Conservation (phyloP, 78 protist genomes). For the Dictyostelium firmibasis region DNA sequence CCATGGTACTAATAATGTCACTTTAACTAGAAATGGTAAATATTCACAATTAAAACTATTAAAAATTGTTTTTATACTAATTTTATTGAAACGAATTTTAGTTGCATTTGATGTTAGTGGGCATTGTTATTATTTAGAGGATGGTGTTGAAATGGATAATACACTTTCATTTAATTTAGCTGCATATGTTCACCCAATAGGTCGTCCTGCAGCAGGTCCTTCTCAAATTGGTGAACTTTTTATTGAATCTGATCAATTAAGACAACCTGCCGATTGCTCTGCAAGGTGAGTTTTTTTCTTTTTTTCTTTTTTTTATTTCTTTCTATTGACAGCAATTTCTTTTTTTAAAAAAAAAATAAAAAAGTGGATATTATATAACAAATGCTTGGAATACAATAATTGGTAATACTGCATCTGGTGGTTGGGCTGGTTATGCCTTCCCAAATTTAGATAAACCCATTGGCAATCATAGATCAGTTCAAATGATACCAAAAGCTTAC, state of each 20-base stretch:
- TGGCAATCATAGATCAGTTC: slow-evolving; percentile 11
- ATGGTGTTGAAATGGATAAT: slow-evolving; percentile 86
- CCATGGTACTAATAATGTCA: slow-evolving; percentile 81
- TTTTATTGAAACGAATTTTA: not conserved
- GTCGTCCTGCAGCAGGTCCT: slow-evolving; percentile 12
- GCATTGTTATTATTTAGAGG: slow-evolving; percentile 85
- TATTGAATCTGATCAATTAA: not conserved
- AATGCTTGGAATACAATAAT: slow-evolving; percentile 72
- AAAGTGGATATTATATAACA: slow-evolving; percentile 50
- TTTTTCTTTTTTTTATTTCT: too few relatives aligned
- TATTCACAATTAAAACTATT: not conserved
- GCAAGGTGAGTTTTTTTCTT: not conserved
- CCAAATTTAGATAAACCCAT: slow-evolving; percentile 40
- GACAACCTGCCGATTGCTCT: slow-evolving; percentile 48
- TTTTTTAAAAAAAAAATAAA: too few relatives aligned
- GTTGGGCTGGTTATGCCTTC: slow-evolving; percentile 67
- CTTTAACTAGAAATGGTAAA: slow-evolving; percentile 47
- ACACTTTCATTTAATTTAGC: slow-evolving; percentile 78
- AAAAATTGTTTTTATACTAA: not conserved
- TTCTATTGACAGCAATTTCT: too few relatives aligned
- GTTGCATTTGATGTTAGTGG: slow-evolving; percentile 82
- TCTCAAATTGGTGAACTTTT: slow-evolving; percentile 40
- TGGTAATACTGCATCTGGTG: slow-evolving; percentile 87
- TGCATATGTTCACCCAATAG: slow-evolving; percentile 50
- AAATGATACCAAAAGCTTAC: slow-evolving; percentile 45